phyloP scores from a whole-genome alignment of 768 basidiomycete species.

The Termitomyces sp. region DNA sequence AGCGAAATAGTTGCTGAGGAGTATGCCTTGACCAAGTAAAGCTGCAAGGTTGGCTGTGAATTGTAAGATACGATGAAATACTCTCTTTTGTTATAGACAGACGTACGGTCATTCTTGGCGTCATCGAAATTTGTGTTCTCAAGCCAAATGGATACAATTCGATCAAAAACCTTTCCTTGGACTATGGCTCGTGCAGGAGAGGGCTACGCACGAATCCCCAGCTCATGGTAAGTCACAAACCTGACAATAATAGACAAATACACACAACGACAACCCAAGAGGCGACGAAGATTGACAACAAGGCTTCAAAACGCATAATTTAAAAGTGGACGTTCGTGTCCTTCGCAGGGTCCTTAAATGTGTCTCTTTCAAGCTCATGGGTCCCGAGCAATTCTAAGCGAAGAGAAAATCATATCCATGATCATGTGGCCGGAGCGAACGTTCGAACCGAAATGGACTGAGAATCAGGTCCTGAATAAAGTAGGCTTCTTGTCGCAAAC shows the following conservation, averaged over 20 bases:
- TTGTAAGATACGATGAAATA: neutral
- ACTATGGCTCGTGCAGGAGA: neutral
- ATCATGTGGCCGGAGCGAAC: neutral
- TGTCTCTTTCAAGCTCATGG: neutral
- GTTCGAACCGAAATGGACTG: neutral
- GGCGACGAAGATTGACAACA: neutral
- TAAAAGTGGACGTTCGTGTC: neutral
- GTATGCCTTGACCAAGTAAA: neutral
- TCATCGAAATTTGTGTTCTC: neutral
- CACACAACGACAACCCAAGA: neutral
- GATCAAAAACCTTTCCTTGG: neutral
- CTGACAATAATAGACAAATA: too few species aligned
- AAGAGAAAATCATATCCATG: neutral
- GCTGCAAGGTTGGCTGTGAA: neutral
- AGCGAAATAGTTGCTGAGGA: constrained; percentile 33
- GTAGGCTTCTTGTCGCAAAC: neutral
- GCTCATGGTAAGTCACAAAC: neutral
- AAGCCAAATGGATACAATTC: constrained; percentile 2
- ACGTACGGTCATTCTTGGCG: neutral
- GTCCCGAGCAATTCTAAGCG: neutral
- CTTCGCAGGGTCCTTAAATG: neutral
- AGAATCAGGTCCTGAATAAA: neutral
- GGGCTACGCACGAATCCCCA: neutral
- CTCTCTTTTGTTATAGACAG: neutral
- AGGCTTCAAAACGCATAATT: neutral